Base-by-base conservation (phyloP, 345 rosid species). In the Schrenkiella parvula region DNA sequence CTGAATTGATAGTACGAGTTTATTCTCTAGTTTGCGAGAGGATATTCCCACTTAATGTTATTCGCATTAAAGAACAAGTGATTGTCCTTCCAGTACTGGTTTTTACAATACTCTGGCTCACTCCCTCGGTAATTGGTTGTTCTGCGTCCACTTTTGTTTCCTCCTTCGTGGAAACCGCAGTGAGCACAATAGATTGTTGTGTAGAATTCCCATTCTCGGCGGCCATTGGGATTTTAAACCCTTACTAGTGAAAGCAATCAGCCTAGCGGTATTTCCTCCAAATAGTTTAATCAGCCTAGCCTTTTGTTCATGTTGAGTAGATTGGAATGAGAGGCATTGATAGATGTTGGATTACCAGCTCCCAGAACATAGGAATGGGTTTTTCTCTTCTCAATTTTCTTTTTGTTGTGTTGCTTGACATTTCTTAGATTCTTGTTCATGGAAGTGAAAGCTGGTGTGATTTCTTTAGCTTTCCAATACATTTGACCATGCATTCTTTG, bases 401-500 rank as follows among this genome's bases (percentile, higher is more conserved):
- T 15, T 25, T 54, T n/a, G 19, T 35, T 66, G 34, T 54, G 17
- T 64, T 63, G 43, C 19, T 38, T 48, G 52, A 22, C 39, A 34
- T 8, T 29, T 38, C 13, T 55, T 74, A 21, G 48, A 46, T 57
- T 17, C 21, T 1, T 51, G 29, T 19, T 19, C 32, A 19, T 42
- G 10, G 22, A 43, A 39, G 29, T 4, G 13, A 19, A 53, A 34
- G 8, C 4, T 65, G 47, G 32, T 75, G 38, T 58, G 44, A 21
- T 37, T 57, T 55, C 46, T 75, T 41, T 29, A 22, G 28, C 31
- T 54, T 42, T 69, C 28, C 21, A 44, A 44, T 61, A 14, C 35
- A 44, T 42, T 60, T 74, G 15, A 34, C 58, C 51, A 3, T 69
- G 44, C 10, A 62, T 62, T 72, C 72, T 59, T 44, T 73, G 66